Evolutionary conservation across 805 yeast species (phyloP).

Genomic region (Metschnikowia gelsemii): DNA sequence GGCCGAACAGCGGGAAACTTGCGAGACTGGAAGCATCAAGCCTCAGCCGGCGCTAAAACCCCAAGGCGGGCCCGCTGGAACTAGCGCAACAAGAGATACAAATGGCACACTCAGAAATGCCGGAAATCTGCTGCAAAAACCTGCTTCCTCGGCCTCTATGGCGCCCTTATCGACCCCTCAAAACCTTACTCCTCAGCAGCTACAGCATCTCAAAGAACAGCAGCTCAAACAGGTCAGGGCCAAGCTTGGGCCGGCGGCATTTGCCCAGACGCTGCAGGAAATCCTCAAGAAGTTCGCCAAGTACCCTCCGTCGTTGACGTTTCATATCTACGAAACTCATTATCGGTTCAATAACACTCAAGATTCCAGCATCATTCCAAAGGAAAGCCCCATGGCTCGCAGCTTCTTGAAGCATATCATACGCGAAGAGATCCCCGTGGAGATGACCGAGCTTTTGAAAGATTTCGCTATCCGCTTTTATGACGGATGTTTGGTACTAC

Average conservation of each 20-base stretch:
- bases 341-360: slow-evolving; percentile 84
- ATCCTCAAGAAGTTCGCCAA: slow-evolving; percentile 74
- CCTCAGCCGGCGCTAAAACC: neutral
- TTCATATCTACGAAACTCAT: slow-evolving; percentile 90
- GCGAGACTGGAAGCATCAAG: neutral
- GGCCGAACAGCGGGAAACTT: neutral
- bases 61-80: no score
- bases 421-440: slow-evolving; percentile 80
- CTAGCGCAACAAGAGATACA: slow-evolving; percentile 4
- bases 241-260: slow-evolving; percentile 44
- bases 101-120: no score
- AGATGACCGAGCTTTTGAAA: slow-evolving; percentile 82
- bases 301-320: slow-evolving; percentile 76
- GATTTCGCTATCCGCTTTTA: slow-evolving; percentile 83
- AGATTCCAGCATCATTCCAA: slow-evolving; percentile 78
- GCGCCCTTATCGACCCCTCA: neutral
- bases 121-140: slow-evolving; percentile 26
- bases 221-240: slow-evolving; percentile 23
- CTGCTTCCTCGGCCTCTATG: slow-evolving; percentile 4
- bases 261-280: slow-evolving; percentile 70
- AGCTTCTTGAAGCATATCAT: slow-evolving; percentile 79
- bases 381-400: slow-evolving; percentile 71
- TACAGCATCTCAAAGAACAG: slow-evolving; percentile 24
- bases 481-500: slow-evolving; percentile 86
- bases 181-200: slow-evolving; percentile 21